These are phyloP conservation scores for Lipomyces spencermartinsiae DNA, from an alignment of 805 yeast genomes.

Conservation along the genomic window DNA sequence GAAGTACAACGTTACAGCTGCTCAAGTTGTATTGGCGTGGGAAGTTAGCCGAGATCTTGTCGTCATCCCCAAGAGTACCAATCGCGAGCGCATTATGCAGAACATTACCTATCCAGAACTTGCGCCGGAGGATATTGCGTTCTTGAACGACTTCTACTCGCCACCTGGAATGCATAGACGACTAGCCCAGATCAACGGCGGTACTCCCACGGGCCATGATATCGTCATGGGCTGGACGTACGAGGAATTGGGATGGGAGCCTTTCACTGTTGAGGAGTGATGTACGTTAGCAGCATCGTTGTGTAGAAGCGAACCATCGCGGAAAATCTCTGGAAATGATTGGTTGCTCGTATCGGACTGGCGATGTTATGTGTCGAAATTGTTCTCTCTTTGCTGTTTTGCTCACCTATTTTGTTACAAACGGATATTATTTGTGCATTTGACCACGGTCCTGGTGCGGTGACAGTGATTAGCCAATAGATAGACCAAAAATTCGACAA, in stretches of 20 bases:
- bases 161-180: slow-evolving; percentile 30
- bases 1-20: slow-evolving; percentile 59
- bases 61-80: slow-evolving; percentile 81
- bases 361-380: too few relatives aligned
- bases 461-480: too few relatives aligned
- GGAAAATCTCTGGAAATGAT: background rate
- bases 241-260: slow-evolving; percentile 34
- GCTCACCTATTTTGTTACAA: too few relatives aligned
- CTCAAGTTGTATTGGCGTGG: slow-evolving; percentile 79
- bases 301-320: background rate
- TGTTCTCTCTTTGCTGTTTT: too few relatives aligned
- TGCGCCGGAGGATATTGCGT: slow-evolving; percentile 15
- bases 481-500: too few relatives aligned
- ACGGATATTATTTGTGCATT: too few relatives aligned
- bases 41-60: slow-evolving; percentile 77
- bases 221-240: slow-evolving; percentile 34
- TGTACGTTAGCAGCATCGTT: slow-evolving; percentile 26
- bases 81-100: slow-evolving; percentile 63
- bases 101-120: slow-evolving; percentile 48
- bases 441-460: too few relatives aligned
- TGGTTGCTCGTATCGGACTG: background rate
- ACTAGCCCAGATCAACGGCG: slow-evolving; percentile 20
- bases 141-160: slow-evolving; percentile 20
- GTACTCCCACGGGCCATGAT: slow-evolving; percentile 22
- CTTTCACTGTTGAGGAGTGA: slow-evolving; percentile 6